Percentiles rank a stretch among this genome's conserved stretches.
Conservation (phyloP, 2,329 filamentous ascomycete species). For the Claviceps sp. region DNA sequence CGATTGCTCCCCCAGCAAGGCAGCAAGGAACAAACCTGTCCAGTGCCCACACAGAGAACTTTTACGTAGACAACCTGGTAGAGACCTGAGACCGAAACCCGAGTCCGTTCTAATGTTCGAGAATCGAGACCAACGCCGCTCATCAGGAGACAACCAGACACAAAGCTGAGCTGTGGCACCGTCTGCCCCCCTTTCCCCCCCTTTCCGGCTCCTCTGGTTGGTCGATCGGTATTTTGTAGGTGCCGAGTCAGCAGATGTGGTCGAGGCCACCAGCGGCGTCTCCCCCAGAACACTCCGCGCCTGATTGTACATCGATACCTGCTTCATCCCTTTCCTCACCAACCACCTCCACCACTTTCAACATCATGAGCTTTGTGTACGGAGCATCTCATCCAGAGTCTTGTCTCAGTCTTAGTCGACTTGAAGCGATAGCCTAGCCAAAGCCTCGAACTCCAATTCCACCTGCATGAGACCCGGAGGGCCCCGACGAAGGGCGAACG, state of each 20-base stretch:
- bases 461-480: constrained; percentile 9
- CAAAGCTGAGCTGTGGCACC: no score
- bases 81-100: no score
- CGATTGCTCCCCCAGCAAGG: no score
- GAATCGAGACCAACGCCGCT: no score
- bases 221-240: neutral
- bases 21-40: no score
- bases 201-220: no score
- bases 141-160: no score
- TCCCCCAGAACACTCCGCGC: neutral
- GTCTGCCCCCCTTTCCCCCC: no score
- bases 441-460: neutral
- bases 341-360: constrained; percentile 6
- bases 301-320: neutral
- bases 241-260: neutral
- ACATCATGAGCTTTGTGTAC: constrained; percentile 19
- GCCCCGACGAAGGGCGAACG: constrained; percentile 8
- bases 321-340: neutral
- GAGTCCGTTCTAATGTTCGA: no score
- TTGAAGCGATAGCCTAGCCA: constrained; percentile 9
- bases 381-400: constrained; percentile 1
- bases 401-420: constrained; percentile 19
- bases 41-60: no score
- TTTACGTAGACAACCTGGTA: no score
- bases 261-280: neutral